Evolutionary conservation across 176 grass and related monocot species (phyloP).

Genomic region (Cenchrus americanus): DNA sequence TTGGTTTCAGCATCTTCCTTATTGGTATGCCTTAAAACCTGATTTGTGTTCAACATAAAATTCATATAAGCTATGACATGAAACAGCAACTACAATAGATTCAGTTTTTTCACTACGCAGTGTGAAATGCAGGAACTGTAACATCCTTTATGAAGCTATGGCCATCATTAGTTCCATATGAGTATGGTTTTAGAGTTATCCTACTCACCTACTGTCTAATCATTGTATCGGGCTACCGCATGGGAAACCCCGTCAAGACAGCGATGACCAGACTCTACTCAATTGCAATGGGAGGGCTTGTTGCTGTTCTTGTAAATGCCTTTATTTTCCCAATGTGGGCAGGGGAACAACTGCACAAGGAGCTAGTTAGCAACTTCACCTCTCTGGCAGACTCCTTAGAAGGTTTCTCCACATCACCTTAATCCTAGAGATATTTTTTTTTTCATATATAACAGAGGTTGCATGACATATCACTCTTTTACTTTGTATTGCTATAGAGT

Average conservation of each 20-base stretch:
- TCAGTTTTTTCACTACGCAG: constrained; percentile 26
- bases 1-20: constrained; percentile 85
- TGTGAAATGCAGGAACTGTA: constrained; percentile 59
- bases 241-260: constrained; percentile 74
- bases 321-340: constrained; percentile 81
- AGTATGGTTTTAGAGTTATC: constrained; percentile 82
- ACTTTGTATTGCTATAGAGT: constrained; percentile 54
- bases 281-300: constrained; percentile 74
- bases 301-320: constrained; percentile 76
- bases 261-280: constrained; percentile 82
- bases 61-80: constrained; percentile 15
- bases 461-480: constrained; percentile 15
- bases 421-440: constrained; percentile 11
- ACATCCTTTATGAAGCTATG: constrained; percentile 92
- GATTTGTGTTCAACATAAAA: background rate
- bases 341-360: constrained; percentile 81
- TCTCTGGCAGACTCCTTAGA: constrained; percentile 76
- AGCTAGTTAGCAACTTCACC: constrained; percentile 75
- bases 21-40: constrained; percentile 48
- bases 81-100: constrained; percentile 19
- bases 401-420: constrained; percentile 53
- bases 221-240: constrained; percentile 78
- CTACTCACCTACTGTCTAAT: constrained; percentile 92
- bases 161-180: constrained; percentile 75
- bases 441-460: background rate